Conservation (phyloP, 2,329 filamentous ascomycete genomes). For the Fusarium temperatum region DNA sequence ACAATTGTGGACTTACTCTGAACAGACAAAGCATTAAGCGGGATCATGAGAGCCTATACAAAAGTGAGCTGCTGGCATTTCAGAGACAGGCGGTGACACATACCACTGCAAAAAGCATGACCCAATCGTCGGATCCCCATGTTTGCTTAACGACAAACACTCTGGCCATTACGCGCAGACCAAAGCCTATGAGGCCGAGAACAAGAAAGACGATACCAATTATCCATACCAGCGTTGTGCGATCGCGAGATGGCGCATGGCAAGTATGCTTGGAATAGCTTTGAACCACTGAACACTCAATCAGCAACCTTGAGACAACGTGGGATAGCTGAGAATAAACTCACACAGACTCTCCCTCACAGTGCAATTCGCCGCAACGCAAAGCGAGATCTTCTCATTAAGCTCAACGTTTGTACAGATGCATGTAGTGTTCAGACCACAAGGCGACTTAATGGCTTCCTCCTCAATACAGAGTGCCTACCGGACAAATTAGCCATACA, state of each 20-base stretch:
- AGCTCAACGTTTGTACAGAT: slow-evolving; percentile 19
- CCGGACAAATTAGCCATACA: not conserved
- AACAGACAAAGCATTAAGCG: slow-evolving; percentile 1
- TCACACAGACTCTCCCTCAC: slow-evolving; percentile 3
- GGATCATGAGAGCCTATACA: slow-evolving; percentile 9
- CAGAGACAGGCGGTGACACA: rapidly evolving
- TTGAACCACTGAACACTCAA: not conserved
- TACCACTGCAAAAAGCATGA: slow-evolving; percentile 20
- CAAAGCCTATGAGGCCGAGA: slow-evolving; percentile 3
- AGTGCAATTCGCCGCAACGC: slow-evolving; percentile 1
- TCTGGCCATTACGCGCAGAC: slow-evolving; percentile 17
- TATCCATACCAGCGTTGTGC: slow-evolving; percentile 8
- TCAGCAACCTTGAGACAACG: rapidly evolving
- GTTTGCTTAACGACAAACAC: slow-evolving; percentile 2
- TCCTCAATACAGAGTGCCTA: slow-evolving; percentile 3
- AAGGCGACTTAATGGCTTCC: slow-evolving; percentile 7
- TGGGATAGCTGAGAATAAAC: not conserved
- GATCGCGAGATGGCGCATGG: slow-evolving; percentile 4
- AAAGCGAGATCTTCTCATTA: slow-evolving; percentile 6
- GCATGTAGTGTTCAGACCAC: slow-evolving; percentile 7
- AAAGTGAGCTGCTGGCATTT: not conserved
- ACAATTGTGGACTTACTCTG: not conserved
- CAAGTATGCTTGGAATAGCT: slow-evolving; percentile 16
- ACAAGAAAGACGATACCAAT: not conserved
- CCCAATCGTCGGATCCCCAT: slow-evolving; percentile 19